These are phyloP conservation scores for Naganishia randhawae DNA, from an alignment of 768 basidiomycete species.

Conservation along the genomic window DNA sequence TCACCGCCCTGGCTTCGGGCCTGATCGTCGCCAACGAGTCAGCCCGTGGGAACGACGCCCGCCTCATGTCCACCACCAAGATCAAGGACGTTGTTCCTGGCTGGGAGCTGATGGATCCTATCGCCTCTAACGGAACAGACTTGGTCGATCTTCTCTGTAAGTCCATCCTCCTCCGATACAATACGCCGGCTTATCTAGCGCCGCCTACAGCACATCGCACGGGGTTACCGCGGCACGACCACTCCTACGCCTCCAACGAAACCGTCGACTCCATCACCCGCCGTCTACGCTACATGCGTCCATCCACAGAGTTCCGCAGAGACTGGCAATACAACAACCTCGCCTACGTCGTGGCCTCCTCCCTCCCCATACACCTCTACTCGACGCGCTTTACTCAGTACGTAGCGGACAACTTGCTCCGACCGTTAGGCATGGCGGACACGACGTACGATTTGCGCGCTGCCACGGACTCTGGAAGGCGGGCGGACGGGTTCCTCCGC, in stretches of 20 bases:
- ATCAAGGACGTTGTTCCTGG: constrained; percentile 41
- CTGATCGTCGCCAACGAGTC: constrained; percentile 30
- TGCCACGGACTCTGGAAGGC: constrained; percentile 31
- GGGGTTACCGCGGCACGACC: constrained; percentile 41
- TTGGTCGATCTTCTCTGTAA: constrained; percentile 38
- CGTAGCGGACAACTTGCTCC: constrained; percentile 36
- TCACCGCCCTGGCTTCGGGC: constrained; percentile 36
- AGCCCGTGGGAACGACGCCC: constrained; percentile 10
- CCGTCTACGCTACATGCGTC: constrained; percentile 31
- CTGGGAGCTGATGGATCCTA: constrained; percentile 38
- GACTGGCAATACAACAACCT: constrained; percentile 45
- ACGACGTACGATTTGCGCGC: constrained; percentile 33
- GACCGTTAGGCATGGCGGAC: constrained; percentile 36
- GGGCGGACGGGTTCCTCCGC: constrained; percentile 32
- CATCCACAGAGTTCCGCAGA: constrained; percentile 39
- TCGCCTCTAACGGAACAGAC: constrained; percentile 35
- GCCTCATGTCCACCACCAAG: constrained; percentile 36
- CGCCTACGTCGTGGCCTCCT: constrained; percentile 33
- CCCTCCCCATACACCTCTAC: constrained; percentile 34
- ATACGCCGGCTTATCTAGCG: background rate
- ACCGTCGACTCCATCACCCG: background rate
- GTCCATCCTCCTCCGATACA: background rate
- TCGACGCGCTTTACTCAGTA: constrained; percentile 30
- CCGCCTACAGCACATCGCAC: constrained; percentile 29
- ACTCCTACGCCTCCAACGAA: constrained; percentile 22